Percentiles rank a stretch among this genome's conserved stretches.
Evolutionary conservation across 805 yeast species (phyloP).

Genomic region (Candida tammaniensis): DNA sequence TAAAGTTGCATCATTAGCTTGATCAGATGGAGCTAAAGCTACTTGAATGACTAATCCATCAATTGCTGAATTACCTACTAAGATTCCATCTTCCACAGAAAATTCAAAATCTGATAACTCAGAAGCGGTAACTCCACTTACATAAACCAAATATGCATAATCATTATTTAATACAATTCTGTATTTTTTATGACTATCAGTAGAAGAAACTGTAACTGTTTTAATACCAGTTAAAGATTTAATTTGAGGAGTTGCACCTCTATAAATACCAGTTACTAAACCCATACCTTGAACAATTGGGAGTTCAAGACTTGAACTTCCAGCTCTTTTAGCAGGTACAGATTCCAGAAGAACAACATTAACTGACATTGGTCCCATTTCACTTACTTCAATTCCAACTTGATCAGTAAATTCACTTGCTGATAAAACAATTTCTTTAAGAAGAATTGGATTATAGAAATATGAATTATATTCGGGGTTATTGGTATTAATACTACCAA

Average conservation of each 20-base stretch:
- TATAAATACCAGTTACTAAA: constrained; percentile 63
- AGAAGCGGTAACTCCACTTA: constrained; percentile 23
- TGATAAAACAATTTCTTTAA: constrained; percentile 53
- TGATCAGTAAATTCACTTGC: constrained; percentile 26
- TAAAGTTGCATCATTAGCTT: constrained; percentile 37
- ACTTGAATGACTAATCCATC: constrained; percentile 42
- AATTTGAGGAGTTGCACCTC: constrained; percentile 46
- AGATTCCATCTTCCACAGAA: constrained; percentile 19
- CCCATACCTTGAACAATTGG: constrained; percentile 61
- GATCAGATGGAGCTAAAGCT: constrained; percentile 26
- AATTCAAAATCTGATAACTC: constrained; percentile 29
- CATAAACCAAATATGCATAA: constrained; percentile 63
- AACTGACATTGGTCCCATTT: constrained; percentile 15
- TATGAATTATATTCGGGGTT: constrained; percentile 37
- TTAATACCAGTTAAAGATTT: constrained; percentile 21
- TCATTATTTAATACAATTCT: constrained; percentile 50
- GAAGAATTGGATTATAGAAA: constrained; percentile 53
- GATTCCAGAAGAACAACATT: constrained; percentile 21
- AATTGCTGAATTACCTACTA: constrained; percentile 41
- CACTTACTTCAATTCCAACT: constrained; percentile 4
- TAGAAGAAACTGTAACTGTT: constrained; percentile 18
- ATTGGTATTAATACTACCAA: constrained; percentile 43
- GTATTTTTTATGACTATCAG: constrained; percentile 49
- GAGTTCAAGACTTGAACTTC: constrained; percentile 51
- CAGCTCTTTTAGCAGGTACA: constrained; percentile 29